A percentile compares a stretch with the other conserved stretches of the same genome.
phyloP scores from a whole-genome alignment of 2,329 filamentous ascomycete genomes.

The Fusarium veterinarium region DNA sequence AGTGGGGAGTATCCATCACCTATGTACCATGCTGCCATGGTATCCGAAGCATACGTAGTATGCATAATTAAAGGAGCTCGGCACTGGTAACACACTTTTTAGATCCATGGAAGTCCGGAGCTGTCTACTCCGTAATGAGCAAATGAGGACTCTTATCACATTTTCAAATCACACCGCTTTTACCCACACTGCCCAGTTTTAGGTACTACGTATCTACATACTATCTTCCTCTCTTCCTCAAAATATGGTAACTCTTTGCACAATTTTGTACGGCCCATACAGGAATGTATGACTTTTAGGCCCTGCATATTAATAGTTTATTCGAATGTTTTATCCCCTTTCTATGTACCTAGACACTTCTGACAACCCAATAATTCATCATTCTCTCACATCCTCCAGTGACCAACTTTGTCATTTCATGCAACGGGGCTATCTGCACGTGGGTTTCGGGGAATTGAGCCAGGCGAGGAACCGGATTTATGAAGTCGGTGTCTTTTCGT shows the following conservation, averaged over 20 bases:
- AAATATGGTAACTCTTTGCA: background rate
- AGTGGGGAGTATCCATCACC: background rate
- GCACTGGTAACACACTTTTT: background rate
- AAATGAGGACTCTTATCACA: constrained; percentile 21
- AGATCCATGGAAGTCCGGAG: constrained; percentile 12
- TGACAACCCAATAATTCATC: background rate
- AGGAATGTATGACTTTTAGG: background rate
- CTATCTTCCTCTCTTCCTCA: background rate
- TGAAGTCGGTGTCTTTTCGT: background rate
- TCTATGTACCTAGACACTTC: background rate
- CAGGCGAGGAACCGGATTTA: background rate
- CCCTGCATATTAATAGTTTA: background rate
- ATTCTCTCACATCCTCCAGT: background rate
- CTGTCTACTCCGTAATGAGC: background rate
- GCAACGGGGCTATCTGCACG: background rate
- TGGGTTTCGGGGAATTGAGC: constrained; percentile 1
- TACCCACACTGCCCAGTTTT: background rate
- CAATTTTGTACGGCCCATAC: background rate
- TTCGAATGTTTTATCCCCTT: background rate
- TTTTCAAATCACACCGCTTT: constrained; percentile 29
- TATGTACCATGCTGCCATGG: background rate
- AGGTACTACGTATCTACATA: background rate
- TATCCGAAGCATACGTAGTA: background rate
- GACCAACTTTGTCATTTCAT: background rate
- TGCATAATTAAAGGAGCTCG: constrained; percentile 9